Evolutionary conservation across 2,329 filamentous ascomycete species (phyloP), one percentile per base, ranked within the genome.

Genomic region (Rhexocercosporidium sp.): DNA sequence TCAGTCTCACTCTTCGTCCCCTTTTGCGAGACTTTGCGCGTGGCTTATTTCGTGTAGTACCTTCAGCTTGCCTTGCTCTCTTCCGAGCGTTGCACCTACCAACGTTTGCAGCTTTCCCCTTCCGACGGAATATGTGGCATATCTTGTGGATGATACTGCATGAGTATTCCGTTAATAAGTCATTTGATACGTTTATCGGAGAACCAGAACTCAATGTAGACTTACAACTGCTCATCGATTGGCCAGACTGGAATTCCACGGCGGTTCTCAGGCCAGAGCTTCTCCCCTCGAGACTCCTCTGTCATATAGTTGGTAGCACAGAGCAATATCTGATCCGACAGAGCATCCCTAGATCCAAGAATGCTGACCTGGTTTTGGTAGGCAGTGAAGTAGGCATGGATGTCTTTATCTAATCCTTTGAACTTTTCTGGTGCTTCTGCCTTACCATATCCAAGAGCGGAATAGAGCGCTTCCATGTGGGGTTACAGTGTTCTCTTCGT

Each of bases 231-330:
- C 16, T 60, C 14, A 46, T 46, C 39, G 18, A 9, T 44, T 20
- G 57, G 57, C 57, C 39, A 60, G 14, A 44, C 27, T 20, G 25
- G 57, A 20, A 22, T 5, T 12, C 16, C 39, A 8, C 27, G 14
- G 5, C 12, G 11, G 25, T 44, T 60, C 8, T 47, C 25, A 6
- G 37, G 16, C 57, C 57, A 60, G 6, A 46, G 31, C 14, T 1
- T 12, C n/a, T 60, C 39, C 8, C 57, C 57, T 31, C 57, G 57
- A 31, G 57, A 46, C 25, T 60, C 16, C 27, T 60, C 39, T 25
- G 9, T 9, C 39, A 60, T 2, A 46, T 31, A 60, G 7, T n/a
- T 31, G 8, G 14, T 29, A 18, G 57, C 57, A 46, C 39, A 60
- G n/a, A 29, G 22, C 16, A 46, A 1, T 3, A 18, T 18, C 12